Conservation (phyloP, 139 green algal genomes). For the Coelastrella sp. region DNA sequence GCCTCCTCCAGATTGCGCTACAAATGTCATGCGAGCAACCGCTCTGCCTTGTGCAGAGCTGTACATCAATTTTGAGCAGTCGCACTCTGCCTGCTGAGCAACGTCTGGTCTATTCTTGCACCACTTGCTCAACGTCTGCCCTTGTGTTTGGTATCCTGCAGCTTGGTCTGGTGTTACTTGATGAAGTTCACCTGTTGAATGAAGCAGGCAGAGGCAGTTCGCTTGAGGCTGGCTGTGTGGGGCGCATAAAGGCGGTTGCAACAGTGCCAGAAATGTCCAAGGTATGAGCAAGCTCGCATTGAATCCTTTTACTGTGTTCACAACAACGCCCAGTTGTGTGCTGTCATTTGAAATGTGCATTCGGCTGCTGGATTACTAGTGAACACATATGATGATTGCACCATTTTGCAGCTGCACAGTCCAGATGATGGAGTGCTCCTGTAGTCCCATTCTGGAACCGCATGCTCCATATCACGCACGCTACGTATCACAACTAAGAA, state of each 20-base stretch:
- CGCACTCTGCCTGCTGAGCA: not conserved
- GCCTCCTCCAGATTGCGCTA: not conserved
- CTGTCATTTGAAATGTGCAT: not conserved
- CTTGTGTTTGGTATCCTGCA: constrained; percentile 49
- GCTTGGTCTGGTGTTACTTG: constrained; percentile 89
- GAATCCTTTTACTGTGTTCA: no score
- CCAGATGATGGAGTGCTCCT: not conserved
- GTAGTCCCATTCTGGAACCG: not conserved
- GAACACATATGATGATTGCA: not conserved
- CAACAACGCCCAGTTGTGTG: not conserved
- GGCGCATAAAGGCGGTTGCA: constrained; percentile 83
- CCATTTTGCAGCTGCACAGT: not conserved
- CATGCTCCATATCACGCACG: not conserved
- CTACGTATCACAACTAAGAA: not conserved
- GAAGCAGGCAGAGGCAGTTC: constrained; percentile 79
- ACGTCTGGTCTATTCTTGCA: not conserved
- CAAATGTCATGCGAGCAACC: not conserved
- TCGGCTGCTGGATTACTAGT: no score
- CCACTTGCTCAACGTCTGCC: not conserved
- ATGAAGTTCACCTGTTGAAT: constrained; percentile 94
- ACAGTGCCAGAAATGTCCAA: constrained; percentile 64
- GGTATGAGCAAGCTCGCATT: constrained; percentile 1
- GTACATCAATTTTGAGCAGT: not conserved
- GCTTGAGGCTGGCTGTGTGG: constrained; percentile 90
- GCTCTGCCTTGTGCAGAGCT: not conserved